phyloP scores from a whole-genome alignment of 140 eudicot genomes.

The Stevia rebaudiana region DNA sequence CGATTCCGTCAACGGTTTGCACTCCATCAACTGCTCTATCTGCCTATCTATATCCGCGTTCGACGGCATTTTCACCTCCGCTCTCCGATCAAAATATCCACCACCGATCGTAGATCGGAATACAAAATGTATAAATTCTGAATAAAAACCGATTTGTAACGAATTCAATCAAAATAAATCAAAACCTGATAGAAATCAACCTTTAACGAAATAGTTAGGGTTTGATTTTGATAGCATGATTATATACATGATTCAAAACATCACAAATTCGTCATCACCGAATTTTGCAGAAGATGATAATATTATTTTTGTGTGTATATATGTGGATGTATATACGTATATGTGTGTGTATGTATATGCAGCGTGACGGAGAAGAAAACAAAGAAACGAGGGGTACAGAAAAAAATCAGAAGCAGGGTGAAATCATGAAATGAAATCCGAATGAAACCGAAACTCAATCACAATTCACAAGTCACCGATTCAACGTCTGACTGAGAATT shows the following conservation, averaged over 20 bases:
- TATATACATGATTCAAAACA: not conserved
- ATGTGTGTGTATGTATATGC: constrained; percentile 16
- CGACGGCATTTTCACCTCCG: constrained; percentile 45
- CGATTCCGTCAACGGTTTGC: constrained; percentile 66
- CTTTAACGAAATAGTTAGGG: constrained; percentile 18
- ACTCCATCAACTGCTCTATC: constrained; percentile 86
- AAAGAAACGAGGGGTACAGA: not conserved
- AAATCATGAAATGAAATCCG: constrained; percentile 36
- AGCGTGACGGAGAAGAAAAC: constrained; percentile 15
- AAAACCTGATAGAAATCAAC: not conserved
- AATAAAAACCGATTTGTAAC: not conserved
- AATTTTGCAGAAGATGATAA: not conserved
- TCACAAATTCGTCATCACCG: constrained; percentile 21
- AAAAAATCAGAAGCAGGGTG: constrained; percentile 17
- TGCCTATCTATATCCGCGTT: constrained; percentile 68
- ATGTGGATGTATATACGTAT: too few relatives aligned
- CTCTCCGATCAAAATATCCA: constrained; percentile 3
- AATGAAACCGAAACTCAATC: constrained; percentile 37
- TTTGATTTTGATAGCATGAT: constrained; percentile 20
- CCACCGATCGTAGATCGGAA: constrained; percentile 24
- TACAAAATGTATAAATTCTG: not conserved
- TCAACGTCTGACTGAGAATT: too few relatives aligned
- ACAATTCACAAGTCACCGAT: too few relatives aligned
- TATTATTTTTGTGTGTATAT: constrained; percentile 14
- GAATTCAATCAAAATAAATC: not conserved